Percentiles rank a stretch among this genome's conserved stretches.
phyloP scores from a whole-genome alignment of 164 flowering plant species.

The Vitis vinifera region ASM3070453v1 NC_081813.1:764501-765000 shows the following conservation, averaged over 20 bases:
- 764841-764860: constrained; percentile 44
- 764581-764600: constrained; percentile 37
- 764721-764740: constrained; percentile 92
- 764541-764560: constrained; percentile 22
- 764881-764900: constrained; percentile 94
- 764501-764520: constrained; percentile 52
- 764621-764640: constrained; percentile 25
- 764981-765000: constrained; percentile 45
- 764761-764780: constrained; percentile 44
- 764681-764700: constrained; percentile 34
- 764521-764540: constrained; percentile 19
- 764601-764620: constrained; percentile 39
- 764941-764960: constrained; percentile 24
- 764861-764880: constrained; percentile 85
- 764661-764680: constrained; percentile 45
- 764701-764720: constrained; percentile 76
- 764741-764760: constrained; percentile 55
- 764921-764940: constrained; percentile 25
- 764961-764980: constrained; percentile 18
- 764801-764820: constrained; percentile 80
- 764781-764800: constrained; percentile 61
- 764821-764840: constrained; percentile 47
- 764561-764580: constrained; percentile 48
- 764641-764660: constrained; percentile 20
- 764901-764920: constrained; percentile 46